Evolutionary conservation across 306 rosid genomes (phyloP), one percentile per base, ranked within the genome.

Genomic region (Sesbania bispinosa): DNA sequence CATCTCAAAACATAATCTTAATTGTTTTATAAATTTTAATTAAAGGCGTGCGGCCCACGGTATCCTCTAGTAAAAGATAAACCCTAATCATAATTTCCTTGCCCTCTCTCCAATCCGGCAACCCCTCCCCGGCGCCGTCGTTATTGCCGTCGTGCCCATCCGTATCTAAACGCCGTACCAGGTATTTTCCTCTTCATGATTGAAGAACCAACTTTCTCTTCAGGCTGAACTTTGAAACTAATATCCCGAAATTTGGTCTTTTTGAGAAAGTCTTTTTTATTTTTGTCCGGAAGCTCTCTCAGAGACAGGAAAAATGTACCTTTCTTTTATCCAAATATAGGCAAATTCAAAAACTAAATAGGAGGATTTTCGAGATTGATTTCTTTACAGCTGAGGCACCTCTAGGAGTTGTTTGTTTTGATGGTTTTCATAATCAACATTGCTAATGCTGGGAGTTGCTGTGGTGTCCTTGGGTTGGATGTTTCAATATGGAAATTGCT

Each of bases 401-500:
- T 86, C 80, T 70, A 73, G 63, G 26, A 74, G 71, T 8, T 79
- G 77, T 24, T 86, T 85, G 38, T 79, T 86, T 2, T 79, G 85
- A 18, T 79, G 73, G 74, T 35, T 84, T n/a, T 57, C 81, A 80
- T 75, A 23, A 61, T 84, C 83, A 79, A 62, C 75, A 78, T 65
- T 61, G 43, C 76, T 75, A 32, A 85, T 60, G 48, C 80, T 75
- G 75, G n/a, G n/a, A n/a, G n/a, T 60, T 45, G 85, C 52, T 69
- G 78, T 71, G 96, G 85, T 33, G 88, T 71, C 77, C 73, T 33
- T 35, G 16, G 20, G 4, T 82, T 69, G 77, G 79, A 60, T 59
- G 79, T 55, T 81, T 85, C 82, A 80, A 64, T 58, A 80, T 64
- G 77, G 89, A 57, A 70, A 71, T 79, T 82, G 74, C 60, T 52